phyloP scores from a whole-genome alignment of 169 alveolate genomes.

The Plasmodium vivax region DNA sequence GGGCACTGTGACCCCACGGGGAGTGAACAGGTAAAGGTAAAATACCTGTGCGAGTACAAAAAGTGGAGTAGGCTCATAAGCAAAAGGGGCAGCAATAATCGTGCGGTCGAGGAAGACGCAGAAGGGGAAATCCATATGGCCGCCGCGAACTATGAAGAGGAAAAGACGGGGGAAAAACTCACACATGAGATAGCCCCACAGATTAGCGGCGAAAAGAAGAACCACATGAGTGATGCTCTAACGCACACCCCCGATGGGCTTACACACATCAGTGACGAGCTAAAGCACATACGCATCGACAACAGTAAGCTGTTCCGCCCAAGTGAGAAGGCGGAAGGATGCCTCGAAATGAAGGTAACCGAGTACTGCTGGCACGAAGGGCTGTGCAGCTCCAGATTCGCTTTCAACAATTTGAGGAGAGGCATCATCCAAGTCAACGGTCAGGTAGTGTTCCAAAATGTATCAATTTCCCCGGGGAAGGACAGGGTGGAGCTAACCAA shows the following conservation, averaged over 20 bases:
- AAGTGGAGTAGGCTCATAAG: slow-evolving; percentile 47
- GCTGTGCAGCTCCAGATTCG: slow-evolving; percentile 72
- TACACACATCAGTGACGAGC: slow-evolving; percentile 3
- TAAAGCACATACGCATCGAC: slow-evolving; percentile 44
- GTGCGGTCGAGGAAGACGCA: background rate
- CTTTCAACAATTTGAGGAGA: slow-evolving; percentile 26
- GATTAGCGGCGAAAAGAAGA: background rate
- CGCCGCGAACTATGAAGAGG: background rate
- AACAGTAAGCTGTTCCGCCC: slow-evolving; percentile 41
- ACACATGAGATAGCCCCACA: background rate
- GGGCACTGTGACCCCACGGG: background rate
- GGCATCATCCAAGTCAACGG: slow-evolving; percentile 70
- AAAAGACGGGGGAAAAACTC: background rate
- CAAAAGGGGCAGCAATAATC: background rate
- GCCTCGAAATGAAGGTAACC: slow-evolving; percentile 5
- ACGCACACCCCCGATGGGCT: background rate
- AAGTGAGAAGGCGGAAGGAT: background rate
- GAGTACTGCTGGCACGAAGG: slow-evolving; percentile 64
- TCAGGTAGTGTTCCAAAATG: slow-evolving; percentile 44
- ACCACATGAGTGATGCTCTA: slow-evolving; percentile 23
- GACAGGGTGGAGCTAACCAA: slow-evolving; percentile 66
- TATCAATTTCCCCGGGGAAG: background rate
- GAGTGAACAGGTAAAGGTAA: background rate
- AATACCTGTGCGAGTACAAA: slow-evolving; percentile 51
- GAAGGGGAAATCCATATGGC: background rate